Conservation (phyloP, 2,329 filamentous ascomycete genomes). For the Eutypa lata region DNA sequence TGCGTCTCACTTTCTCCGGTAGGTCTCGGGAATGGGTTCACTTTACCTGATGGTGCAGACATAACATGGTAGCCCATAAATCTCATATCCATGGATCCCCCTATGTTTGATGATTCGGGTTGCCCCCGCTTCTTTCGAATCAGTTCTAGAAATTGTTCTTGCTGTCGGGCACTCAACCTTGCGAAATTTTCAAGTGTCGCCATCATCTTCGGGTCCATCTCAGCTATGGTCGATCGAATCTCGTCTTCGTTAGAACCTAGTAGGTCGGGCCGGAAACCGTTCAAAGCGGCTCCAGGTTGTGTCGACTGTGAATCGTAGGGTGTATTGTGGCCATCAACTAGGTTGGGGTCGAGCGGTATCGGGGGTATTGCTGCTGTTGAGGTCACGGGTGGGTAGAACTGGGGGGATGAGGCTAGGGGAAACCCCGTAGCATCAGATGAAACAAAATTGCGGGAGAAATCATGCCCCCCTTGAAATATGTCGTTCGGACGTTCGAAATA, state of each 20-base stretch:
- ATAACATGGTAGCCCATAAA: conserved; percentile 14
- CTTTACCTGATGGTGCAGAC: conserved; percentile 12
- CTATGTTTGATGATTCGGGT: conserved; percentile 8
- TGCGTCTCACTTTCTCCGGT: neutral
- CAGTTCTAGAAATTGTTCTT: conserved; percentile 19
- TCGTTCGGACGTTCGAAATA: conserved; percentile 15
- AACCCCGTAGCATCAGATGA: conserved; percentile 7
- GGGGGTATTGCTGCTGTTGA: conserved; percentile 7
- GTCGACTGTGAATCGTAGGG: neutral
- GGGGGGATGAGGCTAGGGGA: conserved; percentile 11
- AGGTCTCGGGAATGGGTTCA: neutral
- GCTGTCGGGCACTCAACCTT: conserved; percentile 18
- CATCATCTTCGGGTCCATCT: conserved; percentile 17
- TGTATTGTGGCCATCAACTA: conserved; percentile 5
- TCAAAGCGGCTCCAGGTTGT: neutral
- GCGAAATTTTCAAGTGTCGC: conserved; percentile 21
- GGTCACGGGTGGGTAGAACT: conserved; percentile 9
- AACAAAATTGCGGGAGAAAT: conserved; percentile 12
- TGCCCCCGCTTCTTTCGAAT: conserved; percentile 18
- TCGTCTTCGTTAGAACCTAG: conserved; percentile 12
- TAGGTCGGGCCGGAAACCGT: conserved; percentile 8
- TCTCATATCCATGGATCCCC: conserved; percentile 13
- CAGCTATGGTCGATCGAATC: conserved; percentile 12
- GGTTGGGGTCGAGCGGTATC: conserved; percentile 14
- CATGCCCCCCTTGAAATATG: conserved; percentile 10